A percentile compares a stretch with the other conserved stretches of the same genome.
Conservation (phyloP, 83 land plant genomes). For the Thuja plicata region DNA sequence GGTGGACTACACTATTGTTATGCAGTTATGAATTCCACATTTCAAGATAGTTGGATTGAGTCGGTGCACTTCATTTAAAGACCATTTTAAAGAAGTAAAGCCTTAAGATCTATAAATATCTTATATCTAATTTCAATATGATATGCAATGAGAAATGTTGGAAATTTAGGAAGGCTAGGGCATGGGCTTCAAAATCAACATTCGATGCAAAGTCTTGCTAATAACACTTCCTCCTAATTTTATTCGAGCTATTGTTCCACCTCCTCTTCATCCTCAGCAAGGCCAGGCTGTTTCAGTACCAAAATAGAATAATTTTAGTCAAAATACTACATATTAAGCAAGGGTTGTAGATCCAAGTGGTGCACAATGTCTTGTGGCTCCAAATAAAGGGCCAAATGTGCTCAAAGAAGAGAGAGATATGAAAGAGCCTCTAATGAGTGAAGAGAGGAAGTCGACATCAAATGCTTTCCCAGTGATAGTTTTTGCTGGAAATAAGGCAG, state of each 20-base stretch:
- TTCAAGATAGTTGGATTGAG: too few species aligned
- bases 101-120: too few species aligned
- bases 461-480: slow-evolving; percentile 16
- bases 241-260: slow-evolving; percentile 63
- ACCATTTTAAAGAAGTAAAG: too few species aligned
- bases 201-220: slow-evolving; percentile 29
- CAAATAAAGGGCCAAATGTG: slow-evolving; percentile 17
- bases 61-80: too few species aligned
- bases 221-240: slow-evolving; percentile 62
- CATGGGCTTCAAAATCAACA: slow-evolving; percentile 36
- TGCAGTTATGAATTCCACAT: too few species aligned
- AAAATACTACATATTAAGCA: slow-evolving; percentile 24
- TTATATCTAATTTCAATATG: too few species aligned
- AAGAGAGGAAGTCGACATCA: slow-evolving; percentile 7
- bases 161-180: slow-evolving; percentile 31
- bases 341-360: slow-evolving; percentile 31
- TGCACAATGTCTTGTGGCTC: slow-evolving; percentile 20
- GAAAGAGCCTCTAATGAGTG: slow-evolving; percentile 23
- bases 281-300: slow-evolving; percentile 22
- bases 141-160: too few species aligned
- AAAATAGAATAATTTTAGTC: slow-evolving; percentile 33
- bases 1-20: too few species aligned
- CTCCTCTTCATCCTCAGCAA: slow-evolving; percentile 49
- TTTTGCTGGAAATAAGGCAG: slow-evolving; percentile 30
- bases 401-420: slow-evolving; percentile 49